Evolutionary conservation across 2,329 filamentous ascomycete genomes (phyloP), one percentile per base, ranked within the genome.

Genomic region (Zalaria sp.): DNA sequence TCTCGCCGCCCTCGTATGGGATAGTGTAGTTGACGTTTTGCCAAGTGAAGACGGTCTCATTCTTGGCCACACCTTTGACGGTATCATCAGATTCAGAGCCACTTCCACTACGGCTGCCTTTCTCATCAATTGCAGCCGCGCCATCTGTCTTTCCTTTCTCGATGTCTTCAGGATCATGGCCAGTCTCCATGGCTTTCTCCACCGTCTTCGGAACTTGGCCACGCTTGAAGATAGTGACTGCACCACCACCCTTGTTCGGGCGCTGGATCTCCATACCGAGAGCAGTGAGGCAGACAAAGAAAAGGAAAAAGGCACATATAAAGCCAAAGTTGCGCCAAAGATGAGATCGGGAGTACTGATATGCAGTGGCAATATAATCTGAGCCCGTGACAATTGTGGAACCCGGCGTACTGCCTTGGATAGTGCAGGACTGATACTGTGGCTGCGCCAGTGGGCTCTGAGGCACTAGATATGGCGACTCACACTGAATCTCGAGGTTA

Each of bases 251-350:
- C 8, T 70, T 69, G 43, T 77, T 77, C 2, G 73, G 72, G 50
- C 79, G 61, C 53, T 39, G 63, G 54, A 3, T 57, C 57, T 53
- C 58, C 46, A 52, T 60, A 51, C 49, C 54, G 38, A 50, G 51
- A 39, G 84, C 71, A 59, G 86, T 83, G 1, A 79, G 49, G 3
- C 59, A 44, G 61, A 79, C 72, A 61, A 84, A 83, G 34, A 51
- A 51, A 38, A 63, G 43, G 51, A 63, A 55, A 48, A 68, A 68
- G 44, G 72, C 72, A 1, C 62, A 64, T 9, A 73, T 63, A 46
- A 74, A 64, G 2, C 69, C 69, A 38, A 73, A 66, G 48, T 73
- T 73, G 1, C 77, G 65, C 78, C 78, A 82, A 3, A 73, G 63
- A 46, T 82, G 69, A 0, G 63, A 64, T 48, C 71, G 72, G 9